phyloP scores from a whole-genome alignment of 768 basidiomycete genomes.

The Phylloporus scabripes region DNA sequence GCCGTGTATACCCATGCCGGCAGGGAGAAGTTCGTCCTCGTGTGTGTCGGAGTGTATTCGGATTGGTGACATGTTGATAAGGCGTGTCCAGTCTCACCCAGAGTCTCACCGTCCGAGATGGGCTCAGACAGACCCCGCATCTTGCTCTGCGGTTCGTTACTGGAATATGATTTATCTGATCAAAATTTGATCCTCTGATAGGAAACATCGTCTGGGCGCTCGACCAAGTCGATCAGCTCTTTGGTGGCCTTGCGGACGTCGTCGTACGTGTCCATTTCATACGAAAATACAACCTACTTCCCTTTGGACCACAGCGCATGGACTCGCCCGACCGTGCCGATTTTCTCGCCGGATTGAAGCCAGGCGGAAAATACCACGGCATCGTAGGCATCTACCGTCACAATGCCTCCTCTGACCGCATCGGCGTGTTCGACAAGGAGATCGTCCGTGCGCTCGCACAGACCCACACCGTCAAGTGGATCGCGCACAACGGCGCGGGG shows the following conservation, averaged over 20 bases:
- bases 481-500: slow-evolving; percentile 89
- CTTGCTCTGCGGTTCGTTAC: slow-evolving; percentile 29
- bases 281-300: not conserved
- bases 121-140: slow-evolving; percentile 20
- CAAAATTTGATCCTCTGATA: slow-evolving; percentile 21
- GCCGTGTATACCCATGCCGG: not conserved
- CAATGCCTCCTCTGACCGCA: slow-evolving; percentile 55
- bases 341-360: slow-evolving; percentile 59
- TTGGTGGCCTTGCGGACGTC: slow-evolving; percentile 66
- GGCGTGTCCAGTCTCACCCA: not conserved
- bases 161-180: not conserved
- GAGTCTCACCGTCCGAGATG: slow-evolving; percentile 10
- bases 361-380: slow-evolving; percentile 68
- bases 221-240: slow-evolving; percentile 60
- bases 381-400: slow-evolving; percentile 76
- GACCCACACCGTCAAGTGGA: slow-evolving; percentile 61
- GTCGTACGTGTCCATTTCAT: slow-evolving; percentile 49
- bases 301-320: slow-evolving; percentile 34
- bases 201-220: slow-evolving; percentile 79
- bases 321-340: slow-evolving; percentile 60
- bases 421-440: slow-evolving; percentile 78
- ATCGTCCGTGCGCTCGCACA: slow-evolving; percentile 62
- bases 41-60: not conserved
- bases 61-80: not conserved
- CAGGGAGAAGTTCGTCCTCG: not conserved